phyloP scores from a whole-genome alignment of 345 rosid genomes.

The Iberis pinnata region DNA sequence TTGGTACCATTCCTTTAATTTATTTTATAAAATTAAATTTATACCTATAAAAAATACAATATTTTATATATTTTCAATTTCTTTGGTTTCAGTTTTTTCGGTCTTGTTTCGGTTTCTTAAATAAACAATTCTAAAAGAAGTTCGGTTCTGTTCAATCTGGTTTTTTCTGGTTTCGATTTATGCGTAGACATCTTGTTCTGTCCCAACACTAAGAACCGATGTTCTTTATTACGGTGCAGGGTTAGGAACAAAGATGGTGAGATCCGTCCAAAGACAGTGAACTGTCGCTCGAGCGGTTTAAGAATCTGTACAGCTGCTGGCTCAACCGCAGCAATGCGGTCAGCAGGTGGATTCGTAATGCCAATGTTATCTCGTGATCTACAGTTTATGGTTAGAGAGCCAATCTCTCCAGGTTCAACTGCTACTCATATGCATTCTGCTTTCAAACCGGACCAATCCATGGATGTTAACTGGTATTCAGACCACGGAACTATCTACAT shows the following conservation, averaged over 20 bases:
- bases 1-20: too few relatives aligned
- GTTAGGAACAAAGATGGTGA: slow-evolving; percentile 39
- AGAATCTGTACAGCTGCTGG: slow-evolving; percentile 87
- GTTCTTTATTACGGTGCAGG: slow-evolving; percentile 32
- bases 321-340: slow-evolving; percentile 86
- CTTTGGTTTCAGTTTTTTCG: too few relatives aligned
- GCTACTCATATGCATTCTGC: slow-evolving; percentile 56
- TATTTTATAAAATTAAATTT: too few relatives aligned
- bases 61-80: too few relatives aligned
- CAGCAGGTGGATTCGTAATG: slow-evolving; percentile 81
- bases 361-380: slow-evolving; percentile 60
- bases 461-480: slow-evolving; percentile 59
- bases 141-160: too few relatives aligned
- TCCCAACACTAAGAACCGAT: slow-evolving; percentile 1
- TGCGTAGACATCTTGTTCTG: not conserved
- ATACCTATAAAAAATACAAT: too few relatives aligned
- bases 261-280: slow-evolving; percentile 38
- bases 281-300: slow-evolving; percentile 83
- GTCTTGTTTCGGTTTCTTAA: too few relatives aligned
- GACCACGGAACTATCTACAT: slow-evolving; percentile 57
- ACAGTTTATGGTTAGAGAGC: slow-evolving; percentile 89
- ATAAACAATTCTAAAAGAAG: too few relatives aligned
- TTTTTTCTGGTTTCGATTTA: too few relatives aligned
- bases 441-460: slow-evolving; percentile 40
- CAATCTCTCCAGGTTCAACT: slow-evolving; percentile 48